phyloP scores from a whole-genome alignment of 192 early-diverging fungal species.

The Dispira simplex region DNA sequence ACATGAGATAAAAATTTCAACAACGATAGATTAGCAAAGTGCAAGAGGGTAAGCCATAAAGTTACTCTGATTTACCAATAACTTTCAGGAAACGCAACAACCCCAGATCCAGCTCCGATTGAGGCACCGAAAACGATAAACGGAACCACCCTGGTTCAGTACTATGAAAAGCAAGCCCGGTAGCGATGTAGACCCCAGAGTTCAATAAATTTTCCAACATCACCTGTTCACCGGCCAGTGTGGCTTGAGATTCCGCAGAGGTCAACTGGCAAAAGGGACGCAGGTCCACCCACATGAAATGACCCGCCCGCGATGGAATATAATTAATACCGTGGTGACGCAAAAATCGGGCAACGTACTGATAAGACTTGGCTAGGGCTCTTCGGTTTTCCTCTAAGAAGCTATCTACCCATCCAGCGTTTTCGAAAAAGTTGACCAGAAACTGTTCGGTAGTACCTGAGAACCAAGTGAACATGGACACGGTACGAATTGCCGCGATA shows the following conservation, averaged over 20 bases:
- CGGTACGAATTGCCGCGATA: constrained; percentile 17
- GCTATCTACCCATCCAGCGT: constrained; percentile 34
- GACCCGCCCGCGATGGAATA: constrained; percentile 45
- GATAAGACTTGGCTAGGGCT: constrained; percentile 35
- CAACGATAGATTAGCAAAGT: too few relatives aligned
- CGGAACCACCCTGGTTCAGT: constrained; percentile 45
- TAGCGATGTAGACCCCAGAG: constrained; percentile 45
- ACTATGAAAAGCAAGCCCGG: constrained; percentile 48
- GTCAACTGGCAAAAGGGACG: constrained; percentile 15
- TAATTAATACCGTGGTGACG: constrained; percentile 29
- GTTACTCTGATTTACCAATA: neutral
- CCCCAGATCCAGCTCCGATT: constrained; percentile 26
- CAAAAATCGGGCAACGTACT: constrained; percentile 21
- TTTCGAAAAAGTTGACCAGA: constrained; percentile 34
- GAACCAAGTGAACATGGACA: constrained; percentile 43
- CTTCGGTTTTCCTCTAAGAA: constrained; percentile 42
- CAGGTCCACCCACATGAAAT: constrained; percentile 56
- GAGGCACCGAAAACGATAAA: constrained; percentile 37
- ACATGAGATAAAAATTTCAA: too few relatives aligned
- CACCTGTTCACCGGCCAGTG: constrained; percentile 25
- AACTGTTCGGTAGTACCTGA: constrained; percentile 42
- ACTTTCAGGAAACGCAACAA: constrained; percentile 28
- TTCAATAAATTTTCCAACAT: constrained; percentile 32
- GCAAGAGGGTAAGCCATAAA: too few relatives aligned
- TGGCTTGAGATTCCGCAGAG: neutral